Percentiles rank a stretch among this genome's conserved stretches.
phyloP scores from a whole-genome alignment of 2,329 filamentous ascomycete genomes.

The Pestalotiopsis sp. region DNA sequence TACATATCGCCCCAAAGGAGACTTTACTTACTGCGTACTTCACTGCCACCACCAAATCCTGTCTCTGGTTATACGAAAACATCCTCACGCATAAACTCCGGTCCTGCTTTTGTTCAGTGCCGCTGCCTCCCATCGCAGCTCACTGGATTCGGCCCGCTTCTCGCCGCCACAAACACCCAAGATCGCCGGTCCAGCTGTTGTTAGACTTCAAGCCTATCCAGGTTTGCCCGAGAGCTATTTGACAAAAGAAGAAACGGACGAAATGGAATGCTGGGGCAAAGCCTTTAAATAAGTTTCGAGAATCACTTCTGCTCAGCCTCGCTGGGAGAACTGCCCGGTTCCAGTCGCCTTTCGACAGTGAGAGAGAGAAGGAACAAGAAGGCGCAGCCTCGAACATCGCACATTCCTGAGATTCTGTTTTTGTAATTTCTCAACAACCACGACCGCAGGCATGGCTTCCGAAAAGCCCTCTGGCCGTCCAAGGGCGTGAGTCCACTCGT shows the following conservation, averaged over 20 bases:
- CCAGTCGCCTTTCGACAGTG: neutral
- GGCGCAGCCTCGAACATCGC: constrained; percentile 3
- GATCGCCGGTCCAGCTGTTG: neutral
- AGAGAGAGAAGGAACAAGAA: neutral
- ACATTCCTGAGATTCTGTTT: neutral
- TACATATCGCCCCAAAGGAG: neutral
- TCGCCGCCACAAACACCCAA: neutral
- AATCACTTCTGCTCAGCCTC: constrained; percentile 4
- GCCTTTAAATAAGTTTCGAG: neutral
- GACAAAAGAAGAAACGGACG: neutral
- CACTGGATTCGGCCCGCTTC: neutral
- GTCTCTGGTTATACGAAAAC: neutral
- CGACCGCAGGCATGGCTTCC: neutral
- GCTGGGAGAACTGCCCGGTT: neutral
- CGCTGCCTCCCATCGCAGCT: neutral
- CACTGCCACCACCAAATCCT: neutral
- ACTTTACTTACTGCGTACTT: neutral
- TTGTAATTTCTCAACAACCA: neutral
- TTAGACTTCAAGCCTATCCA: neutral
- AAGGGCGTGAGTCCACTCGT: constrained; percentile 15
- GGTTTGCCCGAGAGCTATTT: neutral
- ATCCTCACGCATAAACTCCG: neutral
- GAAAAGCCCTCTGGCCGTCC: constrained; percentile 10
- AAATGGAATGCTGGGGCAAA: constrained; percentile 1
- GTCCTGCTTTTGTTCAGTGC: neutral